Percentiles rank a stretch among this genome's conserved stretches.
phyloP scores from a whole-genome alignment of 371 early-diverging fungal species.

The Capillidium rhysosporum region DNA sequence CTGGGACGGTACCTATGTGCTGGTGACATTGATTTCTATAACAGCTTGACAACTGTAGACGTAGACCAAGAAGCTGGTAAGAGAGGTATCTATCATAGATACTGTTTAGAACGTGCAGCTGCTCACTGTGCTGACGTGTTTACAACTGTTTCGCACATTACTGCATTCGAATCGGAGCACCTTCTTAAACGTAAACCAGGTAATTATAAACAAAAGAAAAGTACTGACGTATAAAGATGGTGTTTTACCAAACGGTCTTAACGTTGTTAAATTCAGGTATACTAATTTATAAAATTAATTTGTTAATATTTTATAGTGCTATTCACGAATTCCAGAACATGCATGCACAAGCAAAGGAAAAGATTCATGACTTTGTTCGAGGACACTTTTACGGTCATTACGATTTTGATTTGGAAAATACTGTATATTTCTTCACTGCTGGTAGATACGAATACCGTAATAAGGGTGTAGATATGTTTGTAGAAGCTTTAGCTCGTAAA shows the following conservation, averaged over 20 bases:
- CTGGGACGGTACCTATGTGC: conserved; percentile 91
- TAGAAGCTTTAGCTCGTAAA: conserved; percentile 76
- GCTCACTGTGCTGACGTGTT: conserved; percentile 90
- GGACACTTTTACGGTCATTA: conserved; percentile 95
- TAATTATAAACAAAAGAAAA: conserved; percentile 9
- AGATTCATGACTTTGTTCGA: conserved; percentile 87
- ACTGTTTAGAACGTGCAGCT: conserved; percentile 92
- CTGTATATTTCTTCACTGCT: conserved; percentile 91
- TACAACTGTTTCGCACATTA: conserved; percentile 90
- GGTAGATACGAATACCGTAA: conserved; percentile 95
- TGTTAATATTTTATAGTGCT: conserved; percentile 24
- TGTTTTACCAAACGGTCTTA: conserved; percentile 86
- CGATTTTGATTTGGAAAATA: conserved; percentile 84
- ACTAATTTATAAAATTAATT: not conserved
- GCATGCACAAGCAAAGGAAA: conserved; percentile 79
- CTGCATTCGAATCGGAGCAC: conserved; percentile 90
- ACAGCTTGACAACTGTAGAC: conserved; percentile 74
- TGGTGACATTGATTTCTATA: conserved; percentile 90
- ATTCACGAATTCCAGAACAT: conserved; percentile 96
- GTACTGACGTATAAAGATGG: conserved; percentile 42
- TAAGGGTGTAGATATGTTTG: conserved; percentile 93
- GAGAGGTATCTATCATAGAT: conserved; percentile 90
- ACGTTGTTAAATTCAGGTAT: conserved; percentile 70
- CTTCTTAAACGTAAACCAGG: conserved; percentile 83
- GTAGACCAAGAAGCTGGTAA: conserved; percentile 92